These are phyloP conservation scores for Neltuma alba DNA, from an alignment of 306 rosid species.

Conservation along the genomic window DNA sequence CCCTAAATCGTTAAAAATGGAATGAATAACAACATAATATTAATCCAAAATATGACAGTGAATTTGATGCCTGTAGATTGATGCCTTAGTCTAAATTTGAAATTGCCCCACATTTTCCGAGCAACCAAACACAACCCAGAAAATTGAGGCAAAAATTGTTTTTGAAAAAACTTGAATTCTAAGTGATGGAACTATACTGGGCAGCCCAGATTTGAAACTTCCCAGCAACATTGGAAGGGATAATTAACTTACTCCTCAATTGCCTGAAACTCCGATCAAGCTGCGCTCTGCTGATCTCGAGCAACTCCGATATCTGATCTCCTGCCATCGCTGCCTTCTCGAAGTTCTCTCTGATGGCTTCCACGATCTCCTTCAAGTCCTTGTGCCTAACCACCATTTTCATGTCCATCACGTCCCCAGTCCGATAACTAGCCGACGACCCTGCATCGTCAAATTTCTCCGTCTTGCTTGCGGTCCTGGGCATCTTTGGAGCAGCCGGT, in stretches of 20 bases:
- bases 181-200: neutral
- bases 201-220: neutral
- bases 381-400: slow-evolving; percentile 90
- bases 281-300: slow-evolving; percentile 82
- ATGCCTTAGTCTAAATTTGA: neutral
- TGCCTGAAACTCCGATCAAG: slow-evolving; percentile 88
- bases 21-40: slow-evolving; percentile 4
- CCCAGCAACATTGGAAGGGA: neutral
- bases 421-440: slow-evolving; percentile 46
- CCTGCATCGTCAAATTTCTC: slow-evolving; percentile 44
- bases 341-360: slow-evolving; percentile 77
- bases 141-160: neutral
- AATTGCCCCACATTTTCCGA: slow-evolving; percentile 21
- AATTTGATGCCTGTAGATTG: slow-evolving; percentile 6
- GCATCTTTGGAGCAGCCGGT: slow-evolving; percentile 31
- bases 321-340: slow-evolving; percentile 84
- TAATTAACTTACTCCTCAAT: slow-evolving; percentile 65
- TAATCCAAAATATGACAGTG: neutral
- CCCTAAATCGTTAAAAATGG: neutral
- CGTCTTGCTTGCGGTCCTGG: slow-evolving; percentile 33
- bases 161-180: neutral
- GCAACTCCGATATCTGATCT: slow-evolving; percentile 81
- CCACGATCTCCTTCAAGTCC: slow-evolving; percentile 90
- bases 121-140: slow-evolving; percentile 9
- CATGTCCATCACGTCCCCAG: slow-evolving; percentile 64